Base-by-base conservation (phyloP, 2,329 filamentous ascomycete genomes). In the Madurella mycetomatis region DNA sequence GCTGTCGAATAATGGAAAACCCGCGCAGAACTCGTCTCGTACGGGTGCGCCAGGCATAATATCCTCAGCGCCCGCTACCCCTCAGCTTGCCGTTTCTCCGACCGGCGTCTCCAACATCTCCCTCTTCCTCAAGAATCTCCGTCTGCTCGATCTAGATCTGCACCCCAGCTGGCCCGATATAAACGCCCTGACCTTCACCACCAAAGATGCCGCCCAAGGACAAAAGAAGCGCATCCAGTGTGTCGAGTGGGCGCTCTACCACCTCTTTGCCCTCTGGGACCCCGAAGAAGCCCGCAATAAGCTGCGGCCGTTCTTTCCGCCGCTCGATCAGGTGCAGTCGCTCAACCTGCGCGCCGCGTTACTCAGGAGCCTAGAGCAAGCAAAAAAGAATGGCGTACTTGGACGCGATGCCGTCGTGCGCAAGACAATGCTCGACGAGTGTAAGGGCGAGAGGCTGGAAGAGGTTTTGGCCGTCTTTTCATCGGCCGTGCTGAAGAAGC, bases 401-500 rank as follows among this genome's bases (percentile, higher is more conserved):
- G 89, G 90, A 2, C 80, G 89, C 47, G 91, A 96, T 65, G 81
- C 82, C 0, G 81, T 95, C 1, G 73, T 97, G 32, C 84, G 94
- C 49, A 96, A 96, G 74, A 95, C 90, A 0, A 96, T 96, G 89
- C 76, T 99, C 49, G 94, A 99, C 67, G 92, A 99, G 64, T 99
- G 94, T 73, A 92, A 88, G 61, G 92, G 92, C 5, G 91, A 96
- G 51, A 86, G 90, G 59, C 82, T 97, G 51, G 91, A 92, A 67
- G 94, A 99, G 66, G 74, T 96, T 1, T 77, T 97, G 30, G 84
- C 90, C 2, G 78, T 84, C 0, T 95, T 99, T 64, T 96, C 92
- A 1, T 88, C 88, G 13, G 82, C 84, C 0, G 91, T 96, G 0
- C 70, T 97, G 58, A 88, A 88, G 65, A 90, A 86, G 65, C 70